phyloP scores from a whole-genome alignment of 179 eudicot genomes.

The Heliamphora pulchella region DNA sequence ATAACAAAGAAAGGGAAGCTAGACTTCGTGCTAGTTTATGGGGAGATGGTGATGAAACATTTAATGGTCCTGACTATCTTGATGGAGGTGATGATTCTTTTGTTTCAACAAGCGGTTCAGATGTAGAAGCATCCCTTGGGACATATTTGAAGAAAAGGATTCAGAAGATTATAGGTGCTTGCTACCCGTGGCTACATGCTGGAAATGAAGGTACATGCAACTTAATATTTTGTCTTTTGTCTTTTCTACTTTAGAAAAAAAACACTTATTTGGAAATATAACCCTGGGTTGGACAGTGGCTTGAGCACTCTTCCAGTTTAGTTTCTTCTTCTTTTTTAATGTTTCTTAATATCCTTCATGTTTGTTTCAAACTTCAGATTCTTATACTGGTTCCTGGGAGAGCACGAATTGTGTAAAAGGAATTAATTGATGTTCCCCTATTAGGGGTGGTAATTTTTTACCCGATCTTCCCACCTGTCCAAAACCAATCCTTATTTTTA shows the following conservation, averaged over 20 bases:
- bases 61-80: conserved; percentile 43
- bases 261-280: not conserved
- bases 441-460: not conserved
- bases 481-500: not conserved
- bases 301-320: not conserved
- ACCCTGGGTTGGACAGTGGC: not conserved
- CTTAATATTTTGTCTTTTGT: not conserved
- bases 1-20: conserved; percentile 88
- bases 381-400: not conserved
- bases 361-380: not conserved
- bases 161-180: conserved; percentile 61
- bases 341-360: not conserved
- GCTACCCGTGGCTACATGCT: conserved; percentile 92
- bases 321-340: not conserved
- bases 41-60: conserved; percentile 69
- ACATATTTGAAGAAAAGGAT: conserved; percentile 43
- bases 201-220: conserved; percentile 71
- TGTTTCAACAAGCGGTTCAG: conserved; percentile 43
- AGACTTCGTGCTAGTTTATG: conserved; percentile 85
- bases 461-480: not conserved
- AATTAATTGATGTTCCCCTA: not conserved
- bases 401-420: not conserved
- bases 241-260: not conserved
- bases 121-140: conserved; percentile 46
- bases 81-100: conserved; percentile 44